phyloP scores from a whole-genome alignment of 139 green algal species.

The Limnomonas spitsbergensis region DNA sequence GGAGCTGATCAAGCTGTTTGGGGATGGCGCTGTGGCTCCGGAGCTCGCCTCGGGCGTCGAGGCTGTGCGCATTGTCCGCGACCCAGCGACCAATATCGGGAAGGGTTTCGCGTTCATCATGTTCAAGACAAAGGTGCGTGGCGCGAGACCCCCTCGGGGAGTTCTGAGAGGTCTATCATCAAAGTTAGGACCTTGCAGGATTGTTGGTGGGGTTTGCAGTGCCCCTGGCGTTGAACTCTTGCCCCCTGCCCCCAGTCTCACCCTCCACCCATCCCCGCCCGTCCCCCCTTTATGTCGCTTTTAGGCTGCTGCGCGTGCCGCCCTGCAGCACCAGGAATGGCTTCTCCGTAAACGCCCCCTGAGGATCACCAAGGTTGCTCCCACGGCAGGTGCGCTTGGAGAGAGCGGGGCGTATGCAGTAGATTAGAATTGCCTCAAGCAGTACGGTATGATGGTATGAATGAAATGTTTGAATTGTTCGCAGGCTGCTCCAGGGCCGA shows the following conservation, averaged over 20 bases:
- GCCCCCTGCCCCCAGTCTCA: too few species aligned
- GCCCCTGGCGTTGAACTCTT: too few species aligned
- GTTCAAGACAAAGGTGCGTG: slow-evolving; percentile 54
- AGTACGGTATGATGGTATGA: too few species aligned
- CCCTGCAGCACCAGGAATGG: slow-evolving; percentile 39
- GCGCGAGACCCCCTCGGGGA: not conserved
- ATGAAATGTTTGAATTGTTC: too few species aligned
- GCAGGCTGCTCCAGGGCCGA: too few species aligned
- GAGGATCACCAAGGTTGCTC: slow-evolving; percentile 39
- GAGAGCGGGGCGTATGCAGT: too few species aligned
- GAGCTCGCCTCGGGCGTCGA: slow-evolving; percentile 50
- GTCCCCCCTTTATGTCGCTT: too few species aligned
- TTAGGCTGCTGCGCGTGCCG: slow-evolving; percentile 39
- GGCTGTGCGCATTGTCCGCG: slow-evolving; percentile 81
- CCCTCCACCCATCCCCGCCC: too few species aligned
- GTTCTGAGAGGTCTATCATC: not conserved
- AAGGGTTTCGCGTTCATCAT: slow-evolving; percentile 80
- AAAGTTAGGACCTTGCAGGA: not conserved
- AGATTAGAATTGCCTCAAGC: too few species aligned
- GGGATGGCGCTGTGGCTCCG: slow-evolving; percentile 15
- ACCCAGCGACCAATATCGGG: slow-evolving; percentile 60
- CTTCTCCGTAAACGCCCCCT: slow-evolving; percentile 43
- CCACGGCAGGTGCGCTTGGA: too few species aligned
- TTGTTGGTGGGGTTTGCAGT: not conserved
- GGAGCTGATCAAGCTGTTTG: slow-evolving; percentile 56